Percentiles rank a stretch among this genome's conserved stretches.
These are phyloP conservation scores for Sporobolomyces roseus DNA, from an alignment of 768 basidiomycete species.

Conservation along the genomic window DNA sequence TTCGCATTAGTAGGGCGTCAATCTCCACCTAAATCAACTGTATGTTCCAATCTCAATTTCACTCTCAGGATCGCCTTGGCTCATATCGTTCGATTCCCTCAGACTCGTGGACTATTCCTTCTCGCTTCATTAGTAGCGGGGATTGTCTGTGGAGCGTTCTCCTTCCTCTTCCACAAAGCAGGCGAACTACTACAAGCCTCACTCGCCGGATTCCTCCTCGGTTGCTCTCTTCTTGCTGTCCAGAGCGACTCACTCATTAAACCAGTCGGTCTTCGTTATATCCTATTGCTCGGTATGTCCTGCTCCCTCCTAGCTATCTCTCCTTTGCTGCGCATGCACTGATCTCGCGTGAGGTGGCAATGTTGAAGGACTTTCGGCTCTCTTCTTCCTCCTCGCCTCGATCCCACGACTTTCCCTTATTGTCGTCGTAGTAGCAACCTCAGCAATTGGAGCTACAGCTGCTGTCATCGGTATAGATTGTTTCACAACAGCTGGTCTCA, in stretches of 20 bases:
- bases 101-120: conserved; percentile 80
- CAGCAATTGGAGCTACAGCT: conserved; percentile 64
- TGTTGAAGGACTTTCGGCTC: not conserved
- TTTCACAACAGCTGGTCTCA: conserved; percentile 17
- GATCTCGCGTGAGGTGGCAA: not conserved
- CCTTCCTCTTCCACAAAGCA: conserved; percentile 89
- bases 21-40: conserved; percentile 68
- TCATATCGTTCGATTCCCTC: not conserved
- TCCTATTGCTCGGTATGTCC: conserved; percentile 71
- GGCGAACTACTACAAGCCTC: conserved; percentile 71
- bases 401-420: not conserved
- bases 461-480: conserved; percentile 76
- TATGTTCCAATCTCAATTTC: not conserved
- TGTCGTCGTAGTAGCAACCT: not conserved
- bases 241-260: conserved; percentile 73
- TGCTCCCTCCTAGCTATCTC: not conserved
- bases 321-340: not conserved
- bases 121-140: conserved; percentile 75
- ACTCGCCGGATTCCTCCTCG: conserved; percentile 80
- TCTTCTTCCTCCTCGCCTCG: conserved; percentile 7
- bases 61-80: not conserved
- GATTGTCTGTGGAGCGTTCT: conserved; percentile 72
- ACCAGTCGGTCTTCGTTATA: conserved; percentile 76
- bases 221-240: conserved; percentile 81
- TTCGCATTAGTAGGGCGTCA: conserved; percentile 77